A percentile compares a stretch with the other conserved stretches of the same genome.
Conservation (phyloP, 1,284 basidiomycete species). For the Ustilago tritici region DNA sequence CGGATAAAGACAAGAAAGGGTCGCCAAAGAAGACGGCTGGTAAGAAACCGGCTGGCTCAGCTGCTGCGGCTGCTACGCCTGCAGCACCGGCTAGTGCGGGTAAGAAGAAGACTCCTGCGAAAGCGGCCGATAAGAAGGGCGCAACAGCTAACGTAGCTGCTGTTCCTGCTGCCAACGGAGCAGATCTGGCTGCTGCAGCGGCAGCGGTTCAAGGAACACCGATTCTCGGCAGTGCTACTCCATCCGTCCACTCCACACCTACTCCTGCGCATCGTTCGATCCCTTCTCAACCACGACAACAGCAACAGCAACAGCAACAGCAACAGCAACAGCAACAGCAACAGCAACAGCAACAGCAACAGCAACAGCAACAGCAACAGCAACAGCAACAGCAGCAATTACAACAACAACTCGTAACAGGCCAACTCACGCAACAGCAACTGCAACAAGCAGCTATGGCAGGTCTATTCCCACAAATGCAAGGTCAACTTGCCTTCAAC, state of each 20-base stretch:
- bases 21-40: conserved; percentile 47
- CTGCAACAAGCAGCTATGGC: conserved; percentile 33
- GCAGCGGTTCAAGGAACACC: conserved; percentile 28
- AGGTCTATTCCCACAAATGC: conserved; percentile 25
- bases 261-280: conserved; percentile 44
- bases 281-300: conserved; percentile 36
- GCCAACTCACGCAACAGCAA: conserved; percentile 20
- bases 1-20: conserved; percentile 45
- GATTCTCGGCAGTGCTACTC: conserved; percentile 42
- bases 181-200: neutral
- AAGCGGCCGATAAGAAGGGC: conserved; percentile 40
- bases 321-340: conserved; percentile 37
- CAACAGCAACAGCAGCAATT: conserved; percentile 12
- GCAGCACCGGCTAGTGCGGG: conserved; percentile 22
- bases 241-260: conserved; percentile 46
- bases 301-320: conserved; percentile 16
- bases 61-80: conserved; percentile 17
- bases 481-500: conserved; percentile 20
- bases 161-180: neutral
- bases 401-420: conserved; percentile 28
- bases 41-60: conserved; percentile 36
- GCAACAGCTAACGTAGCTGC: conserved; percentile 2
- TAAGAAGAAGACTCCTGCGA: conserved; percentile 50
- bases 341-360: conserved; percentile 18
- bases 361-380: conserved; percentile 24